Percentiles rank a stretch among this genome's conserved stretches.
phyloP scores from a whole-genome alignment of 2,329 filamentous ascomycete species.

The Neophaeococcomyces mojaviensis region DNA sequence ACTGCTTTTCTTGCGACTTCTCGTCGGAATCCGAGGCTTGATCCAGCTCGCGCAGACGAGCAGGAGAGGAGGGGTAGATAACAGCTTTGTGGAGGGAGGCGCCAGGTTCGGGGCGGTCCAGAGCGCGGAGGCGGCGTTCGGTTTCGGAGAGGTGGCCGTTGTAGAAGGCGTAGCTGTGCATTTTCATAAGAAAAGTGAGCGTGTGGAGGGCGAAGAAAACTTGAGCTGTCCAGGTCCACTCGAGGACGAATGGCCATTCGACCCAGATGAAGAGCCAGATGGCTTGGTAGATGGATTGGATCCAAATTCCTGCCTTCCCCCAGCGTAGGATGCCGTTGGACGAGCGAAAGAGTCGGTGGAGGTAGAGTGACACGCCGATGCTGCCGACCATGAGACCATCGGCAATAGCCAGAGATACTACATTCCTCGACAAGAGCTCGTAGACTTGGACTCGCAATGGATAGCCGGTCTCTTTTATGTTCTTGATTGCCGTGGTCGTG shows the following conservation, averaged over 20 bases:
- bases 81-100: constrained; percentile 63
- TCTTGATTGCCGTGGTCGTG: constrained; percentile 84
- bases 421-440: constrained; percentile 77
- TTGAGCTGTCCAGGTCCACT: constrained; percentile 96
- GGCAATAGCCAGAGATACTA: constrained; percentile 75
- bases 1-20: constrained; percentile 18
- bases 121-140: constrained; percentile 66
- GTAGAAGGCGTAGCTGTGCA: constrained; percentile 98
- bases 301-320: constrained; percentile 65
- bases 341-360: constrained; percentile 62
- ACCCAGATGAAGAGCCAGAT: constrained; percentile 79
- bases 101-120: constrained; percentile 66
- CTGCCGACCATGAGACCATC: constrained; percentile 78
- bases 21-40: constrained; percentile 20
- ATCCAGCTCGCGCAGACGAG: constrained; percentile 24
- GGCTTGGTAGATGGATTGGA: constrained; percentile 77
- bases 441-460: constrained; percentile 81
- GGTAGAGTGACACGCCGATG: constrained; percentile 62
- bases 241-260: constrained; percentile 69
- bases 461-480: constrained; percentile 87
- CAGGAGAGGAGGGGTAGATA: constrained; percentile 58
- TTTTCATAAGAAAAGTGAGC: constrained; percentile 93
- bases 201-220: constrained; percentile 90
- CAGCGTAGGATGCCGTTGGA: constrained; percentile 57
- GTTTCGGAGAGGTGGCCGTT: constrained; percentile 91